Percentiles rank a stretch among this genome's conserved stretches.
Evolutionary conservation across 140 eudicot genomes (phyloP).

Genomic region (Oenanthe javanica): DNA sequence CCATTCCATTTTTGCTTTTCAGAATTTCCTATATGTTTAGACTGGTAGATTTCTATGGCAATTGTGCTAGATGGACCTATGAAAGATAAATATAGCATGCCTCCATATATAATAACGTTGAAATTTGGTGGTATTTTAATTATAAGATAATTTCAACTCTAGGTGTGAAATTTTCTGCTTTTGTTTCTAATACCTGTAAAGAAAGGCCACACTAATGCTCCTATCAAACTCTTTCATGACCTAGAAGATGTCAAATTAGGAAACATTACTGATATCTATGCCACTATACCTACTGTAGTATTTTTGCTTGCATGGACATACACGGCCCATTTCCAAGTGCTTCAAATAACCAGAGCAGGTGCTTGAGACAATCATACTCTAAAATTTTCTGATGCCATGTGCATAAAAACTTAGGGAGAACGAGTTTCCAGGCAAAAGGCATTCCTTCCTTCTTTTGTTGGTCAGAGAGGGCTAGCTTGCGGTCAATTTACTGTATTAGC

Average conservation of each 20-base stretch:
- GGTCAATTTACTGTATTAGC: not conserved
- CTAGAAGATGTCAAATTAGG: not conserved
- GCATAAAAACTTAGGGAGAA: not conserved
- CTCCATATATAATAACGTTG: slow-evolving; percentile 63
- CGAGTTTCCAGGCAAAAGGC: not conserved
- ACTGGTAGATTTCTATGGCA: slow-evolving; percentile 17
- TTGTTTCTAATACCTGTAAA: slow-evolving; percentile 64
- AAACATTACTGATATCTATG: not conserved
- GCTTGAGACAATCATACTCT: not conserved
- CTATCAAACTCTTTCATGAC: not conserved
- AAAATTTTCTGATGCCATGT: not conserved
- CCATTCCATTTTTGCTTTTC: slow-evolving; percentile 54
- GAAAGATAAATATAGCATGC: slow-evolving; percentile 15
- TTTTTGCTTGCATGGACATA: not conserved
- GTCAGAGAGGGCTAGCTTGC: not conserved
- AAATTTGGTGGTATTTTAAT: slow-evolving; percentile 75
- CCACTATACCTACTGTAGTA: not conserved
- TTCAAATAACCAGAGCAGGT: not conserved
- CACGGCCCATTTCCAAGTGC: not conserved
- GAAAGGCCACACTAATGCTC: slow-evolving; percentile 10
- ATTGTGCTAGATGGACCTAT: not conserved
- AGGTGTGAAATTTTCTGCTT: slow-evolving; percentile 80
- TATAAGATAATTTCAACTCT: slow-evolving; percentile 68
- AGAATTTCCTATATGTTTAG: slow-evolving; percentile 58
- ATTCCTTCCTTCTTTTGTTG: not conserved